phyloP scores from a whole-genome alignment of 2,329 filamentous ascomycete genomes.

The Podosphaera leucotricha region DNA sequence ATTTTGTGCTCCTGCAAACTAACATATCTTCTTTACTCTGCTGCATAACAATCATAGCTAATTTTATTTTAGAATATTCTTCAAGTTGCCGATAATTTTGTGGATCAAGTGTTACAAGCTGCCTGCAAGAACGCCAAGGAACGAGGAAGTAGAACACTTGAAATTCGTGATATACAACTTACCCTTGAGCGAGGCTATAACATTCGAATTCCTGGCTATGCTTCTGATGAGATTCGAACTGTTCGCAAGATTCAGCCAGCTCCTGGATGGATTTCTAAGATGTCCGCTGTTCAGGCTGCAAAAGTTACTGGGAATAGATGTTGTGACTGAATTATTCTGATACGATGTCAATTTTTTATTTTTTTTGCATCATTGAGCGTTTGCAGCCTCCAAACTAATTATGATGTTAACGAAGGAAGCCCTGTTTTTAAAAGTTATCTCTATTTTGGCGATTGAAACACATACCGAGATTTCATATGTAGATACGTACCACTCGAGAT shows the following conservation, averaged over 20 bases:
- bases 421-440: too few relatives aligned
- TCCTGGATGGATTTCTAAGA: slow-evolving; percentile 79
- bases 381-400: too few relatives aligned
- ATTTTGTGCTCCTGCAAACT: too few relatives aligned
- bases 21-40: too few relatives aligned
- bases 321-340: slow-evolving; percentile 9
- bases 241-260: slow-evolving; percentile 84
- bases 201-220: slow-evolving; percentile 82
- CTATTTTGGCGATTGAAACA: too few relatives aligned
- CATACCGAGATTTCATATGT: too few relatives aligned
- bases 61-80: slow-evolving; percentile 46
- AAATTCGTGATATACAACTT: slow-evolving; percentile 68
- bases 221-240: slow-evolving; percentile 78
- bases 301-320: slow-evolving; percentile 41
- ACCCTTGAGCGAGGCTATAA: slow-evolving; percentile 70
- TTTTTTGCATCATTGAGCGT: too few relatives aligned
- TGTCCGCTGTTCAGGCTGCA: slow-evolving; percentile 85
- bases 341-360: too few relatives aligned
- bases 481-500: too few relatives aligned
- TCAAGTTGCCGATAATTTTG: slow-evolving; percentile 76
- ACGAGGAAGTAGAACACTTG: slow-evolving; percentile 69
- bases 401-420: too few relatives aligned
- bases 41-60: too few relatives aligned
- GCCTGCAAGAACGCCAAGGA: slow-evolving; percentile 87
- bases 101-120: slow-evolving; percentile 69